phyloP scores from a whole-genome alignment of 768 basidiomycete species.

The Peribolospora baueri region DNA sequence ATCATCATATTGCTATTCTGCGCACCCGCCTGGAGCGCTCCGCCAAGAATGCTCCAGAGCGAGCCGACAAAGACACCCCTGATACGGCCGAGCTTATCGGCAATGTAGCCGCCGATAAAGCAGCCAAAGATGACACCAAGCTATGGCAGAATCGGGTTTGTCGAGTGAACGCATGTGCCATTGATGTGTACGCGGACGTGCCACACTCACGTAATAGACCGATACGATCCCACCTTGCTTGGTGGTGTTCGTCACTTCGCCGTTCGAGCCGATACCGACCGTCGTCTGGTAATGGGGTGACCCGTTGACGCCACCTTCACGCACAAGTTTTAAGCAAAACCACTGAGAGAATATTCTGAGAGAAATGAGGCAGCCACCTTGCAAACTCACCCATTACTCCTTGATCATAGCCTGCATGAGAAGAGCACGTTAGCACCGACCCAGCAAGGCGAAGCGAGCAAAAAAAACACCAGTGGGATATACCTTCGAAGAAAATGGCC shows the following conservation, averaged over 20 bases:
- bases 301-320: too few species aligned
- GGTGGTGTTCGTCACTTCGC: conserved; percentile 4
- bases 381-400: conserved; percentile 13
- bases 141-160: too few species aligned
- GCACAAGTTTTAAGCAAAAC: too few species aligned
- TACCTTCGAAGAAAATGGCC: conserved; percentile 13
- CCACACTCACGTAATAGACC: too few species aligned
- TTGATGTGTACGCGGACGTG: too few species aligned
- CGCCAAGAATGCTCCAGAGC: conserved; percentile 9
- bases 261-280: conserved; percentile 9
- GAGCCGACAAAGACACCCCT: conserved; percentile 8
- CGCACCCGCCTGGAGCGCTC: conserved; percentile 8
- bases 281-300: conserved; percentile 6
- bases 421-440: too few species aligned
- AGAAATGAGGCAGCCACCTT: too few species aligned
- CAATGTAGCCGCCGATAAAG: conserved; percentile 11
- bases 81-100: conserved; percentile 13
- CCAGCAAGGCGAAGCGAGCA: too few species aligned
- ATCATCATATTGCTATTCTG: conserved; percentile 8
- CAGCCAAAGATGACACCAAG: conserved; percentile 11
- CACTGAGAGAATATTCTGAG: too few species aligned
- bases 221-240: conserved; percentile 14
- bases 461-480: too few species aligned
- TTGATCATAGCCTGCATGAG: conserved; percentile 13
- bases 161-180: too few species aligned